phyloP scores from a whole-genome alignment of 1,139 yeast genomes.

The Diutina neorugosa region DNA sequence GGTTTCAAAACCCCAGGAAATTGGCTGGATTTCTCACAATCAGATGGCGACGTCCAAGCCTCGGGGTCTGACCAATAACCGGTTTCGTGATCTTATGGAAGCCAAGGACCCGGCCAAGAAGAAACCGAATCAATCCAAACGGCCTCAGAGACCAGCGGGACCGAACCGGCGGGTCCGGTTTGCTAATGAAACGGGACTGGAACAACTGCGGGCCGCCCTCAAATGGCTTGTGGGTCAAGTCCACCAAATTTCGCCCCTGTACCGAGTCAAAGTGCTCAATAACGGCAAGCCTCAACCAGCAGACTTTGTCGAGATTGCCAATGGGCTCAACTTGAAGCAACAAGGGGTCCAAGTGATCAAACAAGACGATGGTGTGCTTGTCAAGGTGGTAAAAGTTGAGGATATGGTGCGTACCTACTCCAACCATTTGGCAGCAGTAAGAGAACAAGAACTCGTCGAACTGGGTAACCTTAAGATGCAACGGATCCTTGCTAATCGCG shows the following conservation, averaged over 20 bases:
- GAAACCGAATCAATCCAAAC: neutral
- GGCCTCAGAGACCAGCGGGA: neutral
- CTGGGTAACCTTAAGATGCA: conserved; percentile 24
- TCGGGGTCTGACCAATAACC: neutral
- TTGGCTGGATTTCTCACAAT: neutral
- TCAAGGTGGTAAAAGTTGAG: conserved; percentile 15
- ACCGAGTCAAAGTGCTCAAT: conserved; percentile 18
- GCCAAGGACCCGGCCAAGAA: neutral
- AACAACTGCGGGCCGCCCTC: neutral
- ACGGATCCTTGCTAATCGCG: conserved; percentile 18
- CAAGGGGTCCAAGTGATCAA: conserved; percentile 20
- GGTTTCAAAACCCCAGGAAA: neutral
- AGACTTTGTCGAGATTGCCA: conserved; percentile 20
- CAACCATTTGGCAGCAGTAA: conserved; percentile 20
- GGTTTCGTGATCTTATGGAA: neutral
- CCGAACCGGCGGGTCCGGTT: conserved; percentile 2
- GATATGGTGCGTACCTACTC: conserved; percentile 25
- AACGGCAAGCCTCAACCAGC: conserved; percentile 13
- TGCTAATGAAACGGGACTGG: neutral
- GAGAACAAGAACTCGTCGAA: conserved; percentile 21
- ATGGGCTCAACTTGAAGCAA: conserved; percentile 17
- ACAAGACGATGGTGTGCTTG: conserved; percentile 16
- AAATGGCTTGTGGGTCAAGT: neutral
- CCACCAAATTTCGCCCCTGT: conserved; percentile 6
- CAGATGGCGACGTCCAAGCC: neutral